Evolutionary conservation across 306 rosid genomes (phyloP), one percentile per base, ranked within the genome.

Genomic region (Castanea mollissima): DNA sequence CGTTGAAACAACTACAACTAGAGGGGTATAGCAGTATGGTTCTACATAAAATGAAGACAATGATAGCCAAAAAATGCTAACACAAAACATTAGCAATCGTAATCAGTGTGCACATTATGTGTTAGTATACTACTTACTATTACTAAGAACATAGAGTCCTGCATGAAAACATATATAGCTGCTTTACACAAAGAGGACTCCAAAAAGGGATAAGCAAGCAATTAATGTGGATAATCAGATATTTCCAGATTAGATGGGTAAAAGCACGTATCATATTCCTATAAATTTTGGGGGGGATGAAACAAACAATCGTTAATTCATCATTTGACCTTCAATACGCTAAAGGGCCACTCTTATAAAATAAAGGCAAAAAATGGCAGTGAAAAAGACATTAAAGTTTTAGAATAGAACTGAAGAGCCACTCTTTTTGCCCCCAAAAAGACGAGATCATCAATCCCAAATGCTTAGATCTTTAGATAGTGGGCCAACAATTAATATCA

Each of bases 11-110:
- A 69, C 41, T 34, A 74, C 60, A 54, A 73, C 49, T 35, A 46
- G 29, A 56, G 77, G 57, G 29, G 70, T 21, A 77, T 74, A 69
- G 76, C 55, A 52, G 18, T 55, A 73, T 14, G 46, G 75, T 32
- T 63, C 69, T 13, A 29, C 41, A 63, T 35, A 63, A 63, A 60
- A 60, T 23, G 67, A 59, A 29, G 41, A 29, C 11, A 18, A 63
- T 27, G 8, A 29, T 63, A 29, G 69, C 38, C 41, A 15, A 63
- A 63, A 63, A 63, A 7, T 29, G 69, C 41, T 11, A 6, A 60
- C 27, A 27, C 67, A 23, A 60, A 31, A 60, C 6, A 60, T 23
- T 60, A 23, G 12, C 32, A 25, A 60, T 60, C 32, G 0, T 31
- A 60, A 60, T 23, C 67, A 60, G 67, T 60, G 2, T 5, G 67